Base-by-base conservation (phyloP, 2,329 filamentous ascomycete genomes). In the Metarhizium brunneum region DNA sequence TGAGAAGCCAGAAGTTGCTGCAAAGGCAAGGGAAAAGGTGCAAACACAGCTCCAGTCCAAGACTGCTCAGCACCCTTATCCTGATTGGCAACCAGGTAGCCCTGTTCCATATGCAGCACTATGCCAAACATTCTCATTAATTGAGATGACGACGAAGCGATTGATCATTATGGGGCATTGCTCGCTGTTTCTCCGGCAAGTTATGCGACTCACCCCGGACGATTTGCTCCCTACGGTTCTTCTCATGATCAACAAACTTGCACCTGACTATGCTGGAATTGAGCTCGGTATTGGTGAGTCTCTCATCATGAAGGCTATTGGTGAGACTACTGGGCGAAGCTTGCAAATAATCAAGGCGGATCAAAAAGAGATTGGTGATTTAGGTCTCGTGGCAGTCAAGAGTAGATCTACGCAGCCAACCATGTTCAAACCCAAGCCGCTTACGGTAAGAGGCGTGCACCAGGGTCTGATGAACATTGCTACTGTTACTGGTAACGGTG, bases 211-310 rank as follows among this genome's bases (percentile, higher is more conserved):
- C 40, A 96, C 91, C 0, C 94, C 94, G 0, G 79, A 85, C 16
- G 94, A 99, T 67, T 79, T 99, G 20, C 79, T 96, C 2, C 85
- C 92, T 0, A 96, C 90, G 0, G 86, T 97, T 29, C 79, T 96
- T 59, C 82, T 99, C 35, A 97, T 99, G 94, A 89, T 96, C 70
- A 96, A 96, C 73, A 97, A 97, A 70, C 83, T 99, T 30, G 94
- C 94, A 2, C 92, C 94, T 3, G 94, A 99, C 66, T 99, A 96
- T 69, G 87, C 92, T 47, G 94, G 94, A 20, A 92, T 99, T 59
- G 94, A 99, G 71, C 80, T 99, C 35, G 94, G 94, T n/a, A 99
- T 99, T 63, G 94, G 94, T 56, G 94, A 99, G 72, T 97, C 92
- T 0, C 73, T 99, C 32, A 96, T 99, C 65, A 97, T 97, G 92